A percentile compares a stretch with the other conserved stretches of the same genome.
phyloP scores from a whole-genome alignment of 2,329 filamentous ascomycete genomes.

The Ophiocordyceps camponoti-saundersi region DNA sequence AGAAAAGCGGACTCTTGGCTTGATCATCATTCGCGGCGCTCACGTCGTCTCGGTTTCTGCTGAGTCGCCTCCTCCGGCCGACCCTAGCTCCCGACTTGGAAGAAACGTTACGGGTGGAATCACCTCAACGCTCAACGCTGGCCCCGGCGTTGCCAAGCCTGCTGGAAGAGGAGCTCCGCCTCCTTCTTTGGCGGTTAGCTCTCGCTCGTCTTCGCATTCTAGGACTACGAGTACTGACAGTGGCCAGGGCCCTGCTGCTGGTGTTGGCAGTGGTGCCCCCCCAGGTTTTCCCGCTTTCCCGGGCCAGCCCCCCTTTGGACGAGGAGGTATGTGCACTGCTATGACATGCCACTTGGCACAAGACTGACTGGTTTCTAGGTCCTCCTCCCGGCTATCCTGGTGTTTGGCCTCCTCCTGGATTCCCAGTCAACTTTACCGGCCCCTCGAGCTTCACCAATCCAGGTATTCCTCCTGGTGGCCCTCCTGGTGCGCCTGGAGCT shows the following conservation, averaged over 20 bases:
- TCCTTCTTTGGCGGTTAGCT: constrained; percentile 53
- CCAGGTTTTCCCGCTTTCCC: constrained; percentile 39
- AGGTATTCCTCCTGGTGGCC: constrained; percentile 21
- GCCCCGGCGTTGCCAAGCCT: constrained; percentile 79
- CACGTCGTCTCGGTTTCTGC: constrained; percentile 91
- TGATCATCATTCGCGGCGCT: constrained; percentile 86
- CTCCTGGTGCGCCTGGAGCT: constrained; percentile 6
- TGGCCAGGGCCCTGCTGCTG: constrained; percentile 58
- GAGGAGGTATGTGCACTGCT: constrained; percentile 30
- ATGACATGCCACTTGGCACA: not conserved
- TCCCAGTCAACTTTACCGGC: constrained; percentile 1
- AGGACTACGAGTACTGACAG: constrained; percentile 6
- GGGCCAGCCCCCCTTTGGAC: constrained; percentile 30
- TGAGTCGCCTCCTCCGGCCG: constrained; percentile 86
- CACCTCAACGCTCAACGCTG: constrained; percentile 56
- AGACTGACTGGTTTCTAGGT: constrained; percentile 19
- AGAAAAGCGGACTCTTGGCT: constrained; percentile 91
- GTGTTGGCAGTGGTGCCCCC: constrained; percentile 58
- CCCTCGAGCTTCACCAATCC: constrained; percentile 5
- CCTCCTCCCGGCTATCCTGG: constrained; percentile 31
- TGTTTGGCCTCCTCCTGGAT: constrained; percentile 7
- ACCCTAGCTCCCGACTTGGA: constrained; percentile 79
- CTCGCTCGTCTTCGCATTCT: not conserved
- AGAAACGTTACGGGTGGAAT: constrained; percentile 53
- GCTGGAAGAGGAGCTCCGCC: constrained; percentile 70